Conservation (phyloP, 1,284 basidiomycete species). For the Naganishia cerealis region DNA sequence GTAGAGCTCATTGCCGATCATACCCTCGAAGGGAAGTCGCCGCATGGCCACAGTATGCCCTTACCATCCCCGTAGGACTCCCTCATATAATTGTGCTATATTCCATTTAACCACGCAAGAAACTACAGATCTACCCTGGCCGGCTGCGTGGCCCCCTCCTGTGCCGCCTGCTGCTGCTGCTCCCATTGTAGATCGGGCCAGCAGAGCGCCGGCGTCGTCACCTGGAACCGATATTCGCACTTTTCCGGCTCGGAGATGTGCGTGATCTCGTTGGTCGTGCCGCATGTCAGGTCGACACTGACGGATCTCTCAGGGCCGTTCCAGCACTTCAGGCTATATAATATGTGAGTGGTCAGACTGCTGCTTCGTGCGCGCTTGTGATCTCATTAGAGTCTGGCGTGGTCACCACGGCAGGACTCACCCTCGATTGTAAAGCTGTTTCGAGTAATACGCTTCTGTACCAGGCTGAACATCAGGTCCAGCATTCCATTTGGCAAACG, state of each 20-base stretch:
- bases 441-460: slow-evolving; percentile 71
- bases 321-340: slow-evolving; percentile 75
- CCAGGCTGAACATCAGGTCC: slow-evolving; percentile 61
- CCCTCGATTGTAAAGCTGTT: slow-evolving; percentile 78
- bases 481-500: slow-evolving; percentile 74
- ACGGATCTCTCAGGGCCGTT: slow-evolving; percentile 76
- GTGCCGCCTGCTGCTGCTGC: slow-evolving; percentile 3
- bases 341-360: neutral
- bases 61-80: no score
- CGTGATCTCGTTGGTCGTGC: slow-evolving; percentile 77
- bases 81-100: neutral
- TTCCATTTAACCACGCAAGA: neutral
- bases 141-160: slow-evolving; percentile 6
- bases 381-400: neutral
- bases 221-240: slow-evolving; percentile 90
- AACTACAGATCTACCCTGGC: slow-evolving; percentile 28
- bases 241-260: slow-evolving; percentile 89
- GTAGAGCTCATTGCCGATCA: no score
- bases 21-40: no score
- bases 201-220: slow-evolving; percentile 85
- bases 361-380: no score
- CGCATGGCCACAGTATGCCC: no score
- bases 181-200: slow-evolving; percentile 56
- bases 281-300: slow-evolving; percentile 68
- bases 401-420: slow-evolving; percentile 37